A percentile compares a stretch with the other conserved stretches of the same genome.
These are phyloP conservation scores for Colletotrichum eleusines DNA, from an alignment of 2,329 filamentous ascomycete species.

Conservation along the genomic window DNA sequence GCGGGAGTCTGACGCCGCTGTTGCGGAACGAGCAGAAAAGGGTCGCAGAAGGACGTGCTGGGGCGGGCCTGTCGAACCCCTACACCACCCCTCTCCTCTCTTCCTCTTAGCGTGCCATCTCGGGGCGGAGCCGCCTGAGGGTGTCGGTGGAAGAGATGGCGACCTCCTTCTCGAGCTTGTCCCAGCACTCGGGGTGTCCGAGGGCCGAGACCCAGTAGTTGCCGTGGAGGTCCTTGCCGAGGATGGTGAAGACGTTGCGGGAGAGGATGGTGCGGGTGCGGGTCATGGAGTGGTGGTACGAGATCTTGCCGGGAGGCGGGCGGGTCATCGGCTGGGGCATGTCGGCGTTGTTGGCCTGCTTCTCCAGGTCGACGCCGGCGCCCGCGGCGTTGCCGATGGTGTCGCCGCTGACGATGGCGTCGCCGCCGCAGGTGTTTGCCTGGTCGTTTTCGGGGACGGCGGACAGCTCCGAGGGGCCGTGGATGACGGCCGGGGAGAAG, in stretches of 20 bases:
- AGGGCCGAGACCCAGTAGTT: slow-evolving; percentile 48
- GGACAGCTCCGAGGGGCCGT: background rate
- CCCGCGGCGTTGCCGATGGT: background rate
- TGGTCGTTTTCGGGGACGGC: background rate
- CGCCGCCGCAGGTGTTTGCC: background rate
- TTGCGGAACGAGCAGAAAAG: background rate
- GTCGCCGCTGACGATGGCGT: background rate
- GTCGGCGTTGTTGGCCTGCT: slow-evolving; percentile 5
- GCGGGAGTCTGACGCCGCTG: no score
- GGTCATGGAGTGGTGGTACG: slow-evolving; percentile 37
- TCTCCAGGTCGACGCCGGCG: slow-evolving; percentile 22
- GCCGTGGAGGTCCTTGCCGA: slow-evolving; percentile 47
- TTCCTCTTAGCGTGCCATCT: background rate
- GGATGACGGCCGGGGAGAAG: slow-evolving; percentile 51
- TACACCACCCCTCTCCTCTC: background rate
- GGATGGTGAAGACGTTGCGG: slow-evolving; percentile 38
- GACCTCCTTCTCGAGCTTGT: slow-evolving; percentile 45
- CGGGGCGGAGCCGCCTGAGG: slow-evolving; percentile 2
- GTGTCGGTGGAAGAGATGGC: slow-evolving; percentile 8
- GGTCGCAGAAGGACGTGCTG: background rate
- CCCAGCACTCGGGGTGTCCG: slow-evolving; percentile 46
- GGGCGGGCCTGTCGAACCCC: background rate
- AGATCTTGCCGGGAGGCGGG: slow-evolving; percentile 37
- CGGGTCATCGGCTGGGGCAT: slow-evolving; percentile 1
- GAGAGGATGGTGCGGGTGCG: slow-evolving; percentile 35